Conservation (phyloP, 176 grass and related monocot genomes). For the Metroxylon sagu region DNA sequence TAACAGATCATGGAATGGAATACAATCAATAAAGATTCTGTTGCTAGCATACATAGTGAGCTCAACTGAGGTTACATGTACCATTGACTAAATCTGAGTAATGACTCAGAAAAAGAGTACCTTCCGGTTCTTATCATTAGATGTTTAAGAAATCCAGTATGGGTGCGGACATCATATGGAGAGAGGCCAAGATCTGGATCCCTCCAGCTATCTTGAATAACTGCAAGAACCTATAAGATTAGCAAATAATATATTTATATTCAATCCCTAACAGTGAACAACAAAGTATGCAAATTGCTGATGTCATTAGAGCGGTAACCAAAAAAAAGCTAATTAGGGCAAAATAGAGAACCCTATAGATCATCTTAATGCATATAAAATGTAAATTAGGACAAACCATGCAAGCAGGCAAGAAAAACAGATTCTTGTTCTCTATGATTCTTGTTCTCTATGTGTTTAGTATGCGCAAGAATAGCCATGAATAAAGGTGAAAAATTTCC, state of each 20-base stretch:
- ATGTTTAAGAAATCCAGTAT: conserved; percentile 72
- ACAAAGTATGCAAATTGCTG: background rate
- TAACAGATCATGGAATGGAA: background rate
- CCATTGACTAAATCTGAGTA: too few species aligned
- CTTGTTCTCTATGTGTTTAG: too few species aligned
- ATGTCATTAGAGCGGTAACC: too few species aligned
- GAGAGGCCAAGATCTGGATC: conserved; percentile 54
- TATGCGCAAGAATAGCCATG: too few species aligned
- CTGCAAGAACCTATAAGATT: conserved; percentile 93
- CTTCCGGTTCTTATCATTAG: conserved; percentile 95
- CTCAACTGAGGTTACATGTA: too few species aligned
- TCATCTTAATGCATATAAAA: too few species aligned
- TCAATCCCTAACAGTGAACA: background rate
- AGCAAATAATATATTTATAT: conserved; percentile 29
- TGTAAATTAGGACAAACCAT: too few species aligned
- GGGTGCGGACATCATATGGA: conserved; percentile 63
- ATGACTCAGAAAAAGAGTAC: conserved; percentile 22
- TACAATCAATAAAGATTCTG: background rate
- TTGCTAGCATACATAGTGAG: background rate
- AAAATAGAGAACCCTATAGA: too few species aligned
- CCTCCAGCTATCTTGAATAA: conserved; percentile 91
- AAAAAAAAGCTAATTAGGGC: too few species aligned
- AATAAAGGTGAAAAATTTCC: too few species aligned
- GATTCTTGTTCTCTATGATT: too few species aligned
- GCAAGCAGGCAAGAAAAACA: too few species aligned